phyloP scores from a whole-genome alignment of 2,329 filamentous ascomycete species.

The Paraphaeosphaeria minitans region DNA sequence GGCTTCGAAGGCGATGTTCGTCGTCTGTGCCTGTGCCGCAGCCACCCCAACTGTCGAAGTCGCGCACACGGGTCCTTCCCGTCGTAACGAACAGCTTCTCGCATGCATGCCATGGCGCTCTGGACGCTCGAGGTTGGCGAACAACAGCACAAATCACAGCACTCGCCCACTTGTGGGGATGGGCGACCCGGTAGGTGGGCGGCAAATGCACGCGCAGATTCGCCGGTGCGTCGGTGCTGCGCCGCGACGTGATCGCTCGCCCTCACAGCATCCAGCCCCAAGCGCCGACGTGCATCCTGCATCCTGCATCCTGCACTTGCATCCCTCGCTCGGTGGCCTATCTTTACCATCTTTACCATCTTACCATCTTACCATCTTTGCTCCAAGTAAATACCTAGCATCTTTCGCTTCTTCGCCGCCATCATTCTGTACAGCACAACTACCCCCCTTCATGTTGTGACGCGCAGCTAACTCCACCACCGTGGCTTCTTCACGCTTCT shows the following conservation, averaged over 20 bases:
- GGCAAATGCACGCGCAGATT: constrained; percentile 4
- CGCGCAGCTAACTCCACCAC: constrained; percentile 19
- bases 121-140: background rate
- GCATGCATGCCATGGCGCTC: background rate
- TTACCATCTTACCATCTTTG: too few relatives aligned
- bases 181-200: constrained; percentile 9
- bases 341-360: background rate
- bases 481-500: constrained; percentile 44
- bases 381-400: background rate
- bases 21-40: background rate
- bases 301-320: too few relatives aligned
- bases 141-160: background rate
- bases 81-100: background rate
- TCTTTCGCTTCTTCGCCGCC: background rate
- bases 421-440: constrained; percentile 1
- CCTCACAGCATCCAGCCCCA: constrained; percentile 3
- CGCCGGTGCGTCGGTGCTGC: background rate
- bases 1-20: background rate
- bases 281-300: constrained; percentile 4
- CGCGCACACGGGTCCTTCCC: background rate
- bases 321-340: background rate
- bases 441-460: constrained; percentile 17
- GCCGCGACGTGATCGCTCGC: constrained; percentile 1
- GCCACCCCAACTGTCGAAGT: background rate
- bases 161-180: background rate